Evolutionary conservation across 345 rosid genomes (phyloP).

Genomic region (Gossypioides kirkii): DNA sequence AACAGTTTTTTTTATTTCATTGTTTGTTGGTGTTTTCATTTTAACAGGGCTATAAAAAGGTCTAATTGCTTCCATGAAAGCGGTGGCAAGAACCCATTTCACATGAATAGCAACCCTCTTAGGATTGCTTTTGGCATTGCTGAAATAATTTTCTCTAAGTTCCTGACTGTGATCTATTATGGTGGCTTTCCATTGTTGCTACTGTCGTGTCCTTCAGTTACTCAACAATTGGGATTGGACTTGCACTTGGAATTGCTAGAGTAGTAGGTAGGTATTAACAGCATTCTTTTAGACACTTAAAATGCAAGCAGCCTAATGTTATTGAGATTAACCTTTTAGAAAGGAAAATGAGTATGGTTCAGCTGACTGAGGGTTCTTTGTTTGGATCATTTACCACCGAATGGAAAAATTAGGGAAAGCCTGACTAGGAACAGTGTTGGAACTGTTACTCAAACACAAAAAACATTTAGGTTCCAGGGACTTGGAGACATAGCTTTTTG

Average conservation of each 20-base stretch:
- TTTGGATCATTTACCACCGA: constrained; percentile 16
- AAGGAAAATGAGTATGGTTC: neutral
- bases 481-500: constrained; percentile 88
- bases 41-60: constrained; percentile 48
- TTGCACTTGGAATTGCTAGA: constrained; percentile 73
- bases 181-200: constrained; percentile 91
- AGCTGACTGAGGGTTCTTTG: constrained; percentile 5
- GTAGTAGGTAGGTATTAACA: constrained; percentile 36
- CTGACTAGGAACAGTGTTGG: constrained; percentile 63
- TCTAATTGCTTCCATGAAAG: constrained; percentile 48
- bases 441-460: constrained; percentile 47
- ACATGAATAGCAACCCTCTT: constrained; percentile 37
- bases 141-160: constrained; percentile 49
- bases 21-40: neutral
- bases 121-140: constrained; percentile 60
- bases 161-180: constrained; percentile 72
- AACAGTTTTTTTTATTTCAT: neutral
- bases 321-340: neutral
- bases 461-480: constrained; percentile 83
- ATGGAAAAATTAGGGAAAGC: constrained; percentile 52
- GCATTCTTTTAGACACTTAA: neutral
- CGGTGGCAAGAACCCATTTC: constrained; percentile 38
- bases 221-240: constrained; percentile 80
- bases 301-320: neutral
- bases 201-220: constrained; percentile 93